Percentiles rank a stretch among this genome's conserved stretches.
These are phyloP conservation scores for Mortierella claussenii DNA, from an alignment of 192 early-diverging fungal species.

Conservation along the genomic window DNA sequence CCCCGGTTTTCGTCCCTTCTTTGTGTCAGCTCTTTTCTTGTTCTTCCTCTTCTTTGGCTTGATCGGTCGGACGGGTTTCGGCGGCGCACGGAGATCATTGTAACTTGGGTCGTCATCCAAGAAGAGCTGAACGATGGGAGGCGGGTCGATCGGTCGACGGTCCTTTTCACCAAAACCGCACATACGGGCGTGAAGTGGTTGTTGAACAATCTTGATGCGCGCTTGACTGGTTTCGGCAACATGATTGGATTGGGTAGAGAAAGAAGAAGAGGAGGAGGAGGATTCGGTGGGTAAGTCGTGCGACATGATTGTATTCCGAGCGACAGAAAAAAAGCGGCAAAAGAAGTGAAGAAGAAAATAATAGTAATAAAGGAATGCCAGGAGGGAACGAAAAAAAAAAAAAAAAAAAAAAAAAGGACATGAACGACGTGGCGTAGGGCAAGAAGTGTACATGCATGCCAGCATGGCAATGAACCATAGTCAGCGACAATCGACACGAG, in stretches of 20 bases:
- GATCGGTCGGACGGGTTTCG: conserved; percentile 10
- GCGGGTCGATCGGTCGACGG: conserved; percentile 79
- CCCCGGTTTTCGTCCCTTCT: neutral
- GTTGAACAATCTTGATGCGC: conserved; percentile 72
- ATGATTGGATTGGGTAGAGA: neutral
- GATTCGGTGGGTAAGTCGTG: too few relatives aligned
- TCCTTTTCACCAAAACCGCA: conserved; percentile 87
- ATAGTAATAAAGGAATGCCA: too few relatives aligned
- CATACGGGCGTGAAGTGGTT: conserved; percentile 80
- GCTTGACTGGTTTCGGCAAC: conserved; percentile 36
- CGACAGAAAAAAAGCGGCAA: too few relatives aligned
- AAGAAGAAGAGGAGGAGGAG: neutral
- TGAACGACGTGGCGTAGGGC: too few relatives aligned
- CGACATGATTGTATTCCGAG: too few relatives aligned
- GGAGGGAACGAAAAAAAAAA: too few relatives aligned
- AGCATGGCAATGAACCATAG: too few relatives aligned
- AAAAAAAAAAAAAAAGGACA: too few relatives aligned
- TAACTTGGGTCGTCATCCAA: conserved; percentile 62
- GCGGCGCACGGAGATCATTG: conserved; percentile 7
- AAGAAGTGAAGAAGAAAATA: too few relatives aligned
- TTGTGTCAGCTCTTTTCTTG: neutral
- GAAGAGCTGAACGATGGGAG: conserved; percentile 77
- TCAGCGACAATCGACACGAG: too few relatives aligned
- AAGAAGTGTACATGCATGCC: too few relatives aligned
- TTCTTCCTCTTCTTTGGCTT: conserved; percentile 10